Evolutionary conservation across 2,329 filamentous ascomycete genomes (phyloP).

Genomic region (Ascochyta clinopodiicola): DNA sequence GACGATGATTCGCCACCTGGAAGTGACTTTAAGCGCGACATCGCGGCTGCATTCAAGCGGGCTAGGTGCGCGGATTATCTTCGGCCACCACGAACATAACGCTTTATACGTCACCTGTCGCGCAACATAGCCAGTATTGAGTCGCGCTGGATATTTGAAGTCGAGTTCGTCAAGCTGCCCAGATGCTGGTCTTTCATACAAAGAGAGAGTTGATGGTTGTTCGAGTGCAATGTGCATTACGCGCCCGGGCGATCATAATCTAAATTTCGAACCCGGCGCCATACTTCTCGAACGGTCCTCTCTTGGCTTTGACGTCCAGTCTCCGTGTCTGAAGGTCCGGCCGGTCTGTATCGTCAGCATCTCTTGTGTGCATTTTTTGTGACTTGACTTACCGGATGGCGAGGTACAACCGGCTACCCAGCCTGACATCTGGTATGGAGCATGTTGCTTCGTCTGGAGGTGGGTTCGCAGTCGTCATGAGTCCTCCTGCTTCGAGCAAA

Average conservation of each 20-base stretch:
- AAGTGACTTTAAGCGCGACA: slow-evolving; percentile 15
- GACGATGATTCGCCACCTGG: slow-evolving; percentile 19
- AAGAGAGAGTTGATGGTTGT: slow-evolving; percentile 40
- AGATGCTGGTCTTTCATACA: not conserved
- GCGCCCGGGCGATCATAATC: slow-evolving; percentile 72
- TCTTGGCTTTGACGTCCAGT: slow-evolving; percentile 72
- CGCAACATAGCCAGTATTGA: not conserved
- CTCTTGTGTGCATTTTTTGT: not conserved
- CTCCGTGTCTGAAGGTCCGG: slow-evolving; percentile 66
- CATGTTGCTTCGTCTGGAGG: slow-evolving; percentile 64
- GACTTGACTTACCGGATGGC: slow-evolving; percentile 63
- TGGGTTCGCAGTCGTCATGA: slow-evolving; percentile 77
- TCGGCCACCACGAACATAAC: not conserved
- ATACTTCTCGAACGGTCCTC: slow-evolving; percentile 73
- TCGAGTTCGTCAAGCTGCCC: not conserved
- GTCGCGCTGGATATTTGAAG: not conserved
- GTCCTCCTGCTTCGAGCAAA: slow-evolving; percentile 73
- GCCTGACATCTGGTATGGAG: slow-evolving; percentile 63
- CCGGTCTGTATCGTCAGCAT: slow-evolving; percentile 55
- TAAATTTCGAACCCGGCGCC: slow-evolving; percentile 70
- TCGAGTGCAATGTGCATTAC: slow-evolving; percentile 29
- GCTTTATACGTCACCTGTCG: not conserved
- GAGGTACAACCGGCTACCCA: slow-evolving; percentile 74
- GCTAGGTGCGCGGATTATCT: slow-evolving; percentile 2
- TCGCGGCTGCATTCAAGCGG: slow-evolving; percentile 5